phyloP scores from a whole-genome alignment of 164 flowering plant species.

The Dillenia suffruticosa region DNA sequence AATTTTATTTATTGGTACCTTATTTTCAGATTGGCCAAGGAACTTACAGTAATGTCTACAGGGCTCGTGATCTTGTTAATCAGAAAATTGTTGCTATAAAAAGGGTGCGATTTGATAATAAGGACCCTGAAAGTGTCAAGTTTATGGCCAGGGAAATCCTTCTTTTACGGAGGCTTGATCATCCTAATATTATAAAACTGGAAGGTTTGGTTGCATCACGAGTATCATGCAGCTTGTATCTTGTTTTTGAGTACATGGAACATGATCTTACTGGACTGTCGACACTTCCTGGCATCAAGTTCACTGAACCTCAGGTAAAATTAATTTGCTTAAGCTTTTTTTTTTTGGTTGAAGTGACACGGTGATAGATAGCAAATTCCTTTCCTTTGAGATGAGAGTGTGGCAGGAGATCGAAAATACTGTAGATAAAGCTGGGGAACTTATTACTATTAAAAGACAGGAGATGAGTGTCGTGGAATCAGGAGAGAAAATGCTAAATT shows the following conservation, averaged over 20 bases:
- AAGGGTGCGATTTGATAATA: conserved; percentile 55
- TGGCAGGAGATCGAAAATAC: no score
- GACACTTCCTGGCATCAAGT: conserved; percentile 48
- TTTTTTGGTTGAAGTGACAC: no score
- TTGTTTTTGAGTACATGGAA: conserved; percentile 74
- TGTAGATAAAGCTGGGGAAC: no score
- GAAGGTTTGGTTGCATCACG: conserved; percentile 59
- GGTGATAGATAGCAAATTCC: no score
- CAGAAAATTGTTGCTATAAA: conserved; percentile 59
- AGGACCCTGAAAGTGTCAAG: conserved; percentile 58
- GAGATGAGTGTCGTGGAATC: no score
- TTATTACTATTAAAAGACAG: no score
- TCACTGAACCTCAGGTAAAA: conserved; percentile 64
- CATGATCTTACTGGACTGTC: conserved; percentile 72
- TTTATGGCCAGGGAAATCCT: conserved; percentile 72
- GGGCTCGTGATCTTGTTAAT: conserved; percentile 43
- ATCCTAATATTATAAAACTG: conserved; percentile 58
- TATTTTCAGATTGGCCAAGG: conserved; percentile 78
- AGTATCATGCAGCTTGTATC: conserved; percentile 45
- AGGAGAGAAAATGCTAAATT: no score
- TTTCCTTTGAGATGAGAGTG: no score
- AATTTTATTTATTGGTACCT: no score
- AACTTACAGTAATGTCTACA: conserved; percentile 68
- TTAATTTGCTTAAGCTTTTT: no score
- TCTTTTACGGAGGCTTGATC: conserved; percentile 59